Conservation (phyloP, 257 asterid species). For the Solanum tacnaense region DNA sequence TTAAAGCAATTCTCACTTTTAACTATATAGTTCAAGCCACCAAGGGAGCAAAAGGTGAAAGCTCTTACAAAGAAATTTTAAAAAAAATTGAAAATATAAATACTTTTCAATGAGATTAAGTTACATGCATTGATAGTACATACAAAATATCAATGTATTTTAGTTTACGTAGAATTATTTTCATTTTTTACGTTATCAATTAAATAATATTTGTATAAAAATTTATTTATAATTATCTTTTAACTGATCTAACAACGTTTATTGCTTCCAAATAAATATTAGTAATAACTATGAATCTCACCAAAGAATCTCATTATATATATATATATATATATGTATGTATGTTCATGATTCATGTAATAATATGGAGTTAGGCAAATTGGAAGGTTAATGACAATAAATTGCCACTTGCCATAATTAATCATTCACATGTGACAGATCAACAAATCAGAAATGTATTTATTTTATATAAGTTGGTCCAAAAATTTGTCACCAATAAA, state of each 20-base stretch:
- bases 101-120: not conserved
- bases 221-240: not conserved
- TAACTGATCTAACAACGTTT: not conserved
- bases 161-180: not conserved
- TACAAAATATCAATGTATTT: not conserved
- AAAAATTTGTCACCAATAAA: not conserved
- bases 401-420: not conserved
- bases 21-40: too few relatives aligned
- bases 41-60: too few relatives aligned
- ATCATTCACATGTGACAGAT: not conserved
- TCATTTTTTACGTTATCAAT: not conserved
- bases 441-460: not conserved
- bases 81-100: too few relatives aligned
- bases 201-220: not conserved
- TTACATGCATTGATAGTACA: not conserved
- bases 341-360: not conserved
- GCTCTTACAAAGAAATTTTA: too few relatives aligned
- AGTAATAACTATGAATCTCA: not conserved
- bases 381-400: not conserved
- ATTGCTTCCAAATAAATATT: not conserved
- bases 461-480: not conserved
- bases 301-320: not conserved
- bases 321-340: not conserved
- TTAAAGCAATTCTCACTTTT: too few relatives aligned
- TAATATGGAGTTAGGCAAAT: not conserved